These are phyloP conservation scores for Penicillium nucicola DNA, from an alignment of 495 filamentous ascomycete genomes.

Conservation along the genomic window DNA sequence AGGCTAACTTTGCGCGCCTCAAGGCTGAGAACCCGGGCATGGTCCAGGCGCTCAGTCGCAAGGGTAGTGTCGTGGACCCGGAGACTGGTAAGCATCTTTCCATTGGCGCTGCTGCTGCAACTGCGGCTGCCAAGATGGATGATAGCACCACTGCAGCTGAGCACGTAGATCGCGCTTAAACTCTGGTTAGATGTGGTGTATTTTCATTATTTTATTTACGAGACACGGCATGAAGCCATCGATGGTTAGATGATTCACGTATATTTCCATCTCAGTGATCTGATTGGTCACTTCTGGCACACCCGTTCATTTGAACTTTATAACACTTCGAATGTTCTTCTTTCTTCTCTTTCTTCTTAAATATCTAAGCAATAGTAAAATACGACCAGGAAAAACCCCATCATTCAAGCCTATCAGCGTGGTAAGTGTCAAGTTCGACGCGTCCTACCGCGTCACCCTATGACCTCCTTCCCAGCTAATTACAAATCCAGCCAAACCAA, in stretches of 20 bases:
- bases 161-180: constrained; percentile 25
- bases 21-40: constrained; percentile 53
- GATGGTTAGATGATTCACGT: too few relatives aligned
- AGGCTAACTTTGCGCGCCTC: constrained; percentile 52
- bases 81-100: constrained; percentile 36
- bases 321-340: too few relatives aligned
- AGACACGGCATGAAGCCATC: too few relatives aligned
- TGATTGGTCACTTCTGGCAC: constrained; percentile 34
- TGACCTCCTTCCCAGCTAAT: not conserved
- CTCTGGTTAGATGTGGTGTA: not conserved
- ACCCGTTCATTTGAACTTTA: too few relatives aligned
- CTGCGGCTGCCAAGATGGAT: constrained; percentile 9
- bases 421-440: not conserved
- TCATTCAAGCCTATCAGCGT: not conserved
- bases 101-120: constrained; percentile 6
- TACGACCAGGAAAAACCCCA: not conserved
- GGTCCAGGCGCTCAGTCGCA: constrained; percentile 40
- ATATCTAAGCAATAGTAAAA: too few relatives aligned
- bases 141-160: constrained; percentile 15
- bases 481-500: not conserved
- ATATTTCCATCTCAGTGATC: not conserved
- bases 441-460: not conserved
- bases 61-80: constrained; percentile 46
- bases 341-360: too few relatives aligned
- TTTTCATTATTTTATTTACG: not conserved